These are phyloP conservation scores for Boletus pseudopeckii DNA, from an alignment of 768 basidiomycete species.

Conservation along the genomic window DNA sequence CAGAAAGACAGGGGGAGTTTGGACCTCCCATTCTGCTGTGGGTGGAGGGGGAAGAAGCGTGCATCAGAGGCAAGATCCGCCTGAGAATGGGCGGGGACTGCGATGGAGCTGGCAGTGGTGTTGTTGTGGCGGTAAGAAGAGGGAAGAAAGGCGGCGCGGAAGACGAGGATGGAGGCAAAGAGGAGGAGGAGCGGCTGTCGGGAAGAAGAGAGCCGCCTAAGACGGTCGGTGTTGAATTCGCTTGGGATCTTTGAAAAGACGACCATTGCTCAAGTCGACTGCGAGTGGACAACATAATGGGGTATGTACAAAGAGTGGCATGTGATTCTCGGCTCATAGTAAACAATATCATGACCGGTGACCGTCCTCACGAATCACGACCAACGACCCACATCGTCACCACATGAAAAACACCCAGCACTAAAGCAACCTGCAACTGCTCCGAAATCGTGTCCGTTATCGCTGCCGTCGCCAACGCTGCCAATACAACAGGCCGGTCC, in stretches of 20 bases:
- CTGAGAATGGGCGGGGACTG: slow-evolving; percentile 63
- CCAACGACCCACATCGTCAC: slow-evolving; percentile 22
- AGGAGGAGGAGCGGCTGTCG: slow-evolving; percentile 39
- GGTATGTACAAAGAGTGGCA: neutral
- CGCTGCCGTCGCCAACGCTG: slow-evolving; percentile 34
- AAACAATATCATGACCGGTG: neutral
- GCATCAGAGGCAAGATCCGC: slow-evolving; percentile 51
- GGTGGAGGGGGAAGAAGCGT: slow-evolving; percentile 58
- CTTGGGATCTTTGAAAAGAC: slow-evolving; percentile 14
- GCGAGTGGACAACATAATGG: neutral
- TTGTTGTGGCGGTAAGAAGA: slow-evolving; percentile 24
- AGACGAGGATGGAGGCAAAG: slow-evolving; percentile 45
- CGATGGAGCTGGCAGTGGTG: slow-evolving; percentile 53
- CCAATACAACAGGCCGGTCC: slow-evolving; percentile 26
- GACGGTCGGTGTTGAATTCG: neutral
- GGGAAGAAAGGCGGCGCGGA: slow-evolving; percentile 42
- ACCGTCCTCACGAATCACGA: neutral
- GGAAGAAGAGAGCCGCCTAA: neutral
- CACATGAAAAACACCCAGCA: slow-evolving; percentile 41
- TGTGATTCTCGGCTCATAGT: slow-evolving; percentile 8
- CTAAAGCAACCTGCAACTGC: slow-evolving; percentile 33
- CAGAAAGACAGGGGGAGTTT: slow-evolving; percentile 71
- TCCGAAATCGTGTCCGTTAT: slow-evolving; percentile 47
- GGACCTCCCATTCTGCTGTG: slow-evolving; percentile 26
- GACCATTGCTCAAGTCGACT: slow-evolving; percentile 4